phyloP scores from a whole-genome alignment of 805 yeast genomes.

The Soucietia sequanensis region DNA sequence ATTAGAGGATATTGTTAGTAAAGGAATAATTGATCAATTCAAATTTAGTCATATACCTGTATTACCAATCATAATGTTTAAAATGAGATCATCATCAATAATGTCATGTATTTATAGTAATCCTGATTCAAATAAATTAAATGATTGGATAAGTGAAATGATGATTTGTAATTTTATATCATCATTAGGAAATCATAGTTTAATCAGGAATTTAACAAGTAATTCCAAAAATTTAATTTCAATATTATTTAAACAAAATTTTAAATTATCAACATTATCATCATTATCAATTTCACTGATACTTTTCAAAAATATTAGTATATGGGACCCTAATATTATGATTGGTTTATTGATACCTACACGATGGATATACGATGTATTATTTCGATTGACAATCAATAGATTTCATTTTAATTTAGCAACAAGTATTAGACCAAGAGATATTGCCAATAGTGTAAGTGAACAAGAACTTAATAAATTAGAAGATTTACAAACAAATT shows the following conservation, averaged over 20 bases:
- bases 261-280: too few relatives aligned
- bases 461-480: constrained; percentile 18
- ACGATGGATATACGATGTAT: constrained; percentile 36
- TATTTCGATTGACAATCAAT: constrained; percentile 32
- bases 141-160: constrained; percentile 29
- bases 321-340: constrained; percentile 30
- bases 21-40: constrained; percentile 33
- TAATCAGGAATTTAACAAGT: constrained; percentile 12
- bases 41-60: constrained; percentile 37
- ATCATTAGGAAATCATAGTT: constrained; percentile 34
- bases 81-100: constrained; percentile 35
- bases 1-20: constrained; percentile 28
- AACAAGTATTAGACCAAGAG: constrained; percentile 28
- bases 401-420: constrained; percentile 28
- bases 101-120: constrained; percentile 23
- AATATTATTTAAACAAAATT: too few relatives aligned
- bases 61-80: constrained; percentile 37
- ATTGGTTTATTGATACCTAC: constrained; percentile 33
- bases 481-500: constrained; percentile 16
- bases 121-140: constrained; percentile 6
- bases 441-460: constrained; percentile 28
- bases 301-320: constrained; percentile 21
- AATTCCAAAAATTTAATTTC: not conserved
- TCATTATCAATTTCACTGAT: not conserved
- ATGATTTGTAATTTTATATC: constrained; percentile 37